These are phyloP conservation scores for Ramichloridium luteum DNA, from an alignment of 2,329 filamentous ascomycete species.

Conservation along the genomic window DNA sequence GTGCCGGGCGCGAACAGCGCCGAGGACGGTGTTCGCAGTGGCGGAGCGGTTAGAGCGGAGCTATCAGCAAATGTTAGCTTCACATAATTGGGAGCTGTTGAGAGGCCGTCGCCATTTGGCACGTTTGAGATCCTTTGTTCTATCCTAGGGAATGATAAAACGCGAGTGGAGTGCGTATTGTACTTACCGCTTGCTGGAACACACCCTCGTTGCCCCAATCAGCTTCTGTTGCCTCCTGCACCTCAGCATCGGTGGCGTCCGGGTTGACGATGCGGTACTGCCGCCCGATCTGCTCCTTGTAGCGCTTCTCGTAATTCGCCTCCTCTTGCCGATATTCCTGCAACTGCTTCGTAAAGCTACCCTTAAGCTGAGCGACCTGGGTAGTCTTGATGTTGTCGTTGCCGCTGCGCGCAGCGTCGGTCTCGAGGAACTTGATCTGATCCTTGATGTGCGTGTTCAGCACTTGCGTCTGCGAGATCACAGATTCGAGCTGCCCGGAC, in stretches of 20 bases:
- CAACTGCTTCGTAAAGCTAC: slow-evolving; percentile 59
- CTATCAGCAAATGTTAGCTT: slow-evolving; percentile 30
- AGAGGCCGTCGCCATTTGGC: too few relatives aligned
- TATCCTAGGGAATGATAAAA: too few relatives aligned
- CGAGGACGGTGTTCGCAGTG: slow-evolving; percentile 60
- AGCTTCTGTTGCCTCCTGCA: slow-evolving; percentile 53
- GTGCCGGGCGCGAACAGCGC: slow-evolving; percentile 69
- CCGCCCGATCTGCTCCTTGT: slow-evolving; percentile 65
- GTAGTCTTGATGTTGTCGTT: slow-evolving; percentile 51
- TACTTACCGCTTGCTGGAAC: slow-evolving; percentile 66
- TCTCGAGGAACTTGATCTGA: slow-evolving; percentile 64
- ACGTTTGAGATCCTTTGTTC: too few relatives aligned
- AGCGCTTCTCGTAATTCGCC: slow-evolving; percentile 55
- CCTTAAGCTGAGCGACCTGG: slow-evolving; percentile 58
- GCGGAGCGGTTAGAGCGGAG: slow-evolving; percentile 63
- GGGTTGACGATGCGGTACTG: slow-evolving; percentile 64
- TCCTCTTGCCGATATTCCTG: slow-evolving; percentile 61
- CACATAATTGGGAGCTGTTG: neutral
- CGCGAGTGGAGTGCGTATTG: too few relatives aligned
- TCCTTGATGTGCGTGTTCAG: slow-evolving; percentile 66
- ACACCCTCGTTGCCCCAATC: slow-evolving; percentile 71
- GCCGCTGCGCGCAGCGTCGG: slow-evolving; percentile 53
- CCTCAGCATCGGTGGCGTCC: slow-evolving; percentile 61
- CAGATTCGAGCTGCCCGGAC: slow-evolving; percentile 49
- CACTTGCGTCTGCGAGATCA: slow-evolving; percentile 57